Evolutionary conservation across 176 grass and related monocot genomes (phyloP).

Genomic region (Dendrocalamus sinicus): DNA sequence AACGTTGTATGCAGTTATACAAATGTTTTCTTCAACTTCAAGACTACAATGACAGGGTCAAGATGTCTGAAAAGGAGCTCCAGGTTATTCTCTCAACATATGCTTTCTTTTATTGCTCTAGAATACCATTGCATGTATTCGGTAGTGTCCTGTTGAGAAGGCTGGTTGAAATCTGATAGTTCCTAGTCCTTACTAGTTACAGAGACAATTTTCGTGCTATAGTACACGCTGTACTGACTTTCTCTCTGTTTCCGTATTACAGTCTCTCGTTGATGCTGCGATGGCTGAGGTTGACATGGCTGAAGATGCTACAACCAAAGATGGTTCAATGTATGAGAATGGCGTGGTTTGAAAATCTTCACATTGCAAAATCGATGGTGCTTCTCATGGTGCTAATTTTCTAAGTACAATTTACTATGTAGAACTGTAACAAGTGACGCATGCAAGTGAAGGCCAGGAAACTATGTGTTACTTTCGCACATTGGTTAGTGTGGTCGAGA

Average conservation of each 20-base stretch:
- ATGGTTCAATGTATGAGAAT: conserved; percentile 68
- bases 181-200: background rate
- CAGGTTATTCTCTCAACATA: conserved; percentile 45
- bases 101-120: background rate
- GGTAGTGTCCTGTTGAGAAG: conserved; percentile 5
- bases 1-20: conserved; percentile 55
- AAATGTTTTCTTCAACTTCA: conserved; percentile 73
- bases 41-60: conserved; percentile 70
- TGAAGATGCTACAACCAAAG: conserved; percentile 62
- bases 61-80: conserved; percentile 68
- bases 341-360: conserved; percentile 39
- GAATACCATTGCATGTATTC: background rate
- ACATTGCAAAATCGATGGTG: background rate
- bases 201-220: background rate
- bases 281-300: conserved; percentile 64
- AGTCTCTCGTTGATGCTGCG: conserved; percentile 65
- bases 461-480: conserved; percentile 28
- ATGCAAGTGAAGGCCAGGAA: conserved; percentile 20
- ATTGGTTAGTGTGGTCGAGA: conserved; percentile 16
- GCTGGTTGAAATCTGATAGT: no score
- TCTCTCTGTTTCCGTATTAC: background rate
- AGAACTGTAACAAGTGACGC: conserved; percentile 9
- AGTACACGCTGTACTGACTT: background rate
- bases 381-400: conserved; percentile 6
- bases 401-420: conserved; percentile 22